Evolutionary conservation across 169 alveolate genomes (phyloP).

Genomic region (Cyclospora cayetanensis): DNA sequence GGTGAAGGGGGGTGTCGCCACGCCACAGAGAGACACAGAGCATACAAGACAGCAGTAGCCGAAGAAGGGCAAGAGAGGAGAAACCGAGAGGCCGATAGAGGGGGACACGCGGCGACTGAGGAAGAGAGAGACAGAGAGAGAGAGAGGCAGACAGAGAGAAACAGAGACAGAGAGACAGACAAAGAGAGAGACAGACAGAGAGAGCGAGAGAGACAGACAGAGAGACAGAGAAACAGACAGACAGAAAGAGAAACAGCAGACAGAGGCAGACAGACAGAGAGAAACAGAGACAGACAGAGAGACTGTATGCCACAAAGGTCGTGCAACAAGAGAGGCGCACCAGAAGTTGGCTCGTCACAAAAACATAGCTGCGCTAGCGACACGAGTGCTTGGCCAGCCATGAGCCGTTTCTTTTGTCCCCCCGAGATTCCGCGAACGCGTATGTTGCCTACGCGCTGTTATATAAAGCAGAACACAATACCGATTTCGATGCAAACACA

Average conservation of each 20-base stretch:
- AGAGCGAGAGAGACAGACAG: background rate
- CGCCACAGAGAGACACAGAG: no score
- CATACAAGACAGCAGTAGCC: no score
- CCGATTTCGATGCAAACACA: background rate
- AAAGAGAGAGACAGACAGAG: background rate
- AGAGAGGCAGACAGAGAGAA: no score
- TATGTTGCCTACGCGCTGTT: constrained; percentile 10
- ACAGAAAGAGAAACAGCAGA: background rate
- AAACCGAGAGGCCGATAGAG: background rate
- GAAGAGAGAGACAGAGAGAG: background rate
- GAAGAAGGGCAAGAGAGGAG: background rate
- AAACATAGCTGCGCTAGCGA: background rate
- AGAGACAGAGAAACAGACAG: background rate
- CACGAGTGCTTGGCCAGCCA: background rate
- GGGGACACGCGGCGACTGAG: no score
- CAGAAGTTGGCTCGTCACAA: constrained; percentile 43
- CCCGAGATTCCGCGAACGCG: constrained; percentile 10
- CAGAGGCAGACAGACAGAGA: background rate
- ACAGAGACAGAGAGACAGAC: background rate
- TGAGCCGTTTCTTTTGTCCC: constrained; percentile 14
- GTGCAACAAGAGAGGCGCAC: background rate
- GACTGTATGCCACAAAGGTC: no score
- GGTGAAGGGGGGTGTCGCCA: no score
- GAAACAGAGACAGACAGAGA: background rate
- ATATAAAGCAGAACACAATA: background rate